Evolutionary conservation across 345 rosid genomes (phyloP), one percentile per base, ranked within the genome.

Genomic region (Brassica nigra): DNA sequence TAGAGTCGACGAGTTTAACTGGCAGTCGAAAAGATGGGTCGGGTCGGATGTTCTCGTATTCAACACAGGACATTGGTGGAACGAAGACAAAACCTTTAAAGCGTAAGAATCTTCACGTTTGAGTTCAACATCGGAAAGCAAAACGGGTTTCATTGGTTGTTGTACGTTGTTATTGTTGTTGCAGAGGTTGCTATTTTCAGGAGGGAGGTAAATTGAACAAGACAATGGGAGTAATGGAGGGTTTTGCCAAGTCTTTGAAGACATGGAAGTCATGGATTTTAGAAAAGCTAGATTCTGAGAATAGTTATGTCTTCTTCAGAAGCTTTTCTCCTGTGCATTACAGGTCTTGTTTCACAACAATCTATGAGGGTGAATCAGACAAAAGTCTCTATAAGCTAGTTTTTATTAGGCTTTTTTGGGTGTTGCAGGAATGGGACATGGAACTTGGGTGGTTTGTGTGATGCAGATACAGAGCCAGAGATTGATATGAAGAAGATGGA

Each of bases 11-110:
- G 76, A 83, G 77, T 68, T 95, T 66, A 89, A 89, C 80, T 88
- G 96, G 92, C 86, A 80, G 78, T 85, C 96, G 1, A 66, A 28
- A 39, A 85, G 69, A 29, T 90, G 97, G 97, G 80, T 59, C 0
- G 95, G 86, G 8, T 97, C 97, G 2, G 84, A 93, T 69, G 86
- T 95, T 62, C 59, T 93, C 0, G 83, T 95, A 68, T 88, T 93
- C 86, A 93, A 89, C 52, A 85, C 89, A 9, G 93, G 95, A 4
- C 97, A 91, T 20, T 93, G 97, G 97, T 95, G 97, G 98, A 93
- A 86, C 33, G 82, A 83, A 47, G 87, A 87, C 66, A 95, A 93
- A 78, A 91, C 91, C 18, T 68, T 85, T 20, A 84, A 77, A 36
- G 70, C 81, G 93, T 85, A 84, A 27, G 2, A 66, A 1, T 5